A percentile compares a stretch with the other conserved stretches of the same genome.
These are phyloP conservation scores for Helminthosporium solani DNA, from an alignment of 2,329 filamentous ascomycete genomes.

Conservation along the genomic window DNA sequence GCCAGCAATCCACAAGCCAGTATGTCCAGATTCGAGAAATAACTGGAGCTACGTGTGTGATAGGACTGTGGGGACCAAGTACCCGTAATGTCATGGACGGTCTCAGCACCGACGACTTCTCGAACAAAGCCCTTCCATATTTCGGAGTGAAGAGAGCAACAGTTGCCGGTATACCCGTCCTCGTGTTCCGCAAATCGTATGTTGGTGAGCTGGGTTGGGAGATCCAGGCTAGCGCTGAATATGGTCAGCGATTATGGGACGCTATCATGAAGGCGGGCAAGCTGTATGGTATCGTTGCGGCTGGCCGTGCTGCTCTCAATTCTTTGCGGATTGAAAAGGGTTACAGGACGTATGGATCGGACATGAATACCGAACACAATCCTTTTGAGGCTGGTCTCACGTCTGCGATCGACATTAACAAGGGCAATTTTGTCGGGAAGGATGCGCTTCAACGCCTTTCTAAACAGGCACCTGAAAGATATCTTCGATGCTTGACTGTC, in stretches of 20 bases:
- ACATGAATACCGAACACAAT: constrained; percentile 62
- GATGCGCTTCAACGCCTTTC: constrained; percentile 49
- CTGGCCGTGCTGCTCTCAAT: constrained; percentile 60
- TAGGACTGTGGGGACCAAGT: constrained; percentile 64
- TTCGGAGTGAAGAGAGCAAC: constrained; percentile 52
- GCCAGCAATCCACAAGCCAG: constrained; percentile 41
- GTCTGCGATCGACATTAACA: constrained; percentile 51
- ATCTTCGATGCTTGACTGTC: constrained; percentile 55
- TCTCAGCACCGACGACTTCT: constrained; percentile 51
- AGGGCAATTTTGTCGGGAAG: constrained; percentile 55
- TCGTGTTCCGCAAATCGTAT: constrained; percentile 57
- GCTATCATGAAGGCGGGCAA: constrained; percentile 57
- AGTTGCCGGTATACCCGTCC: constrained; percentile 59
- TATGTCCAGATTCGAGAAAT: constrained; percentile 59
- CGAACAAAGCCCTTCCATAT: constrained; percentile 51
- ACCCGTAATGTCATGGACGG: constrained; percentile 53
- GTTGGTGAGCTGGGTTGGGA: constrained; percentile 66
- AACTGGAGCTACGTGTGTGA: constrained; percentile 60
- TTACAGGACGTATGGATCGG: constrained; percentile 57
- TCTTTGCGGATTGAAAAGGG: constrained; percentile 62
- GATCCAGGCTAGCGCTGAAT: constrained; percentile 60
- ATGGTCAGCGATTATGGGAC: constrained; percentile 61
- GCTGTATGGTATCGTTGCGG: constrained; percentile 57
- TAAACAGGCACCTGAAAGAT: constrained; percentile 35
- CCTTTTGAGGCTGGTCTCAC: constrained; percentile 61